Evolutionary conservation across 1,284 basidiomycete species (phyloP), one percentile per base, ranked within the genome.

Genomic region (Rhodotorula sp.): DNA sequence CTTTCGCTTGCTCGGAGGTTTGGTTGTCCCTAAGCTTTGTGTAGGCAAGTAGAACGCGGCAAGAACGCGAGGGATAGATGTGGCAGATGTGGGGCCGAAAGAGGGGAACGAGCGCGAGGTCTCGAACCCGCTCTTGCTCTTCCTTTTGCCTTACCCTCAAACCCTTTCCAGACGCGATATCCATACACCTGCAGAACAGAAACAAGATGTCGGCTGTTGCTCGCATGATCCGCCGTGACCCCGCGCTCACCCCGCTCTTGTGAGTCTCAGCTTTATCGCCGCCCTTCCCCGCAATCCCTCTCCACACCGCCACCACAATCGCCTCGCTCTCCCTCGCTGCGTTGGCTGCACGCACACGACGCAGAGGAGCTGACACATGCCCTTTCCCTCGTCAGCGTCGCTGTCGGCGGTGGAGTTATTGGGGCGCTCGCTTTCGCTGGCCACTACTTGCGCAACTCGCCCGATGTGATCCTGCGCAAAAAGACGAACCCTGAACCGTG

Each of bases 371-470:
- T 59, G 26, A 59, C 58, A 6, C 17, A 3, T 17, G 4, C n/a
- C 22, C 10, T 56, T 56, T 48, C 49, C n/a, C 24, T 4, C 22
- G 15, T 26, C 61, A 70, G 69, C 54, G 45, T 60, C 46, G 69
- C 69, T 3, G 77, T 79, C 62, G 78, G 77, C 20, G 66, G 71
- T 37, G 78, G 78, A 5, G 71, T 77, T 67, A 60, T 74, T 51
- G 78, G 78, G 20, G 76, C 74, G 17, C 64, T 74, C 26, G 77
- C 73, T 29, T 78, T 78, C 45, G 77, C 74, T 37, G 65, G 70
- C 24, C 75, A 79, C 70, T 70, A 76, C 69, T 68, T 79, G 48
- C 72, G 72, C 53, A 74, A 75, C 68, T 75, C 74, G 53, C 66
- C 73, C 26, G 75, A 76, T 48, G 75, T 78, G 26, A 48, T 75